phyloP scores from a whole-genome alignment of 495 filamentous ascomycete genomes.

The Margaritispora aquatica region DNA sequence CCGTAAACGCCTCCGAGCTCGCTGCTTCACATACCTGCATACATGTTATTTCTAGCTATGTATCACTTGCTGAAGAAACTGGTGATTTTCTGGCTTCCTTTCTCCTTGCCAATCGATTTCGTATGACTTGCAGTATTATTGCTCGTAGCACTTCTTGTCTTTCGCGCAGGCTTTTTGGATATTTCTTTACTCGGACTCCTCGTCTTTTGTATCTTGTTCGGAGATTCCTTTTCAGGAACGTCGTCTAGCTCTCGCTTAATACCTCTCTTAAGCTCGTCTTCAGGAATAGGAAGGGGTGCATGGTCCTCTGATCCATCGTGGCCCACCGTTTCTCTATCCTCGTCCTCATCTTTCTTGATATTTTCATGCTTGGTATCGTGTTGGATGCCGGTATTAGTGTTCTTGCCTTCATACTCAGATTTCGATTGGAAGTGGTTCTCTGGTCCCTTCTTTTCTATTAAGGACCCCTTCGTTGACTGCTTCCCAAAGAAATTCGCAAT shows the following conservation, averaged over 20 bases:
- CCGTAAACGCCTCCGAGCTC: no score
- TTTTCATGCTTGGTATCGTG: conserved; percentile 35
- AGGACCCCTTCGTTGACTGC: conserved; percentile 21
- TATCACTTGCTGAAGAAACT: conserved; percentile 68
- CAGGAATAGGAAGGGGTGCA: conserved; percentile 35
- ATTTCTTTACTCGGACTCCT: conserved; percentile 17
- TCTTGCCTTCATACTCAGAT: conserved; percentile 25
- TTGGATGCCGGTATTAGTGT: conserved; percentile 34
- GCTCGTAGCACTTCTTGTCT: conserved; percentile 41
- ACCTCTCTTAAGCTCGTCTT: conserved; percentile 23
- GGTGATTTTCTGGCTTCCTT: conserved; percentile 74
- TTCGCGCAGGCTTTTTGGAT: conserved; percentile 7
- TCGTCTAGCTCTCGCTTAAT: conserved; percentile 53
- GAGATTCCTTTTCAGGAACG: conserved; percentile 33
- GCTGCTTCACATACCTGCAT: no score
- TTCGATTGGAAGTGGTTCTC: conserved; percentile 1
- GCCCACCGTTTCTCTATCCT: conserved; percentile 36
- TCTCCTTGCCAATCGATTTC: conserved; percentile 36
- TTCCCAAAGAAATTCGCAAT: conserved; percentile 84
- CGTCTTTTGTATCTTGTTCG: conserved; percentile 37
- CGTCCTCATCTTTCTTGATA: conserved; percentile 30
- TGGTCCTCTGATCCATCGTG: conserved; percentile 41
- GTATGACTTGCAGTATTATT: conserved; percentile 36
- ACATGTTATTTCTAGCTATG: neutral
- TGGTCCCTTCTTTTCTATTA: conserved; percentile 20